These are phyloP conservation scores for Cnidoscolus chayamansa DNA, from an alignment of 441 rosid species.

Conservation along the genomic window DNA sequence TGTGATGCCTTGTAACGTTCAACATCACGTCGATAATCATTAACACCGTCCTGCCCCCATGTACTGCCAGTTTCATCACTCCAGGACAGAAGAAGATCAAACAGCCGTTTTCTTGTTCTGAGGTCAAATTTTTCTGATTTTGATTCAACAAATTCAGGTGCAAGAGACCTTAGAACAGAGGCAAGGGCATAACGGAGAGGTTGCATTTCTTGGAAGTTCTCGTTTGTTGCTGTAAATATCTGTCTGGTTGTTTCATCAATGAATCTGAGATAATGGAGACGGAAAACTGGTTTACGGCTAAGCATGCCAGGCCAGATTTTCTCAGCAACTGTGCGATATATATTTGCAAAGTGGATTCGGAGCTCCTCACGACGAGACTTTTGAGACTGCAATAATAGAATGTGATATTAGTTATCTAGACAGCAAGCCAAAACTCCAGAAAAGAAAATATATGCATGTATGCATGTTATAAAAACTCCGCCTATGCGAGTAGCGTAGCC, in stretches of 20 bases:
- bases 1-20: slow-evolving; percentile 97
- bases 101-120: slow-evolving; percentile 80
- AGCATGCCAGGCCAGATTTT: slow-evolving; percentile 97
- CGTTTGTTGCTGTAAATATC: slow-evolving; percentile 53
- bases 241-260: slow-evolving; percentile 87
- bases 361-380: slow-evolving; percentile 97
- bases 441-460: neutral
- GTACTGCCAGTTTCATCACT: slow-evolving; percentile 79
- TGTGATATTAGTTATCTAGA: slow-evolving; percentile 20
- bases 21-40: slow-evolving; percentile 97
- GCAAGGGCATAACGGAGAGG: slow-evolving; percentile 96
- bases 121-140: slow-evolving; percentile 91
- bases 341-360: slow-evolving; percentile 79
- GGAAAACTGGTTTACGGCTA: slow-evolving; percentile 79
- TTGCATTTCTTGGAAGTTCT: slow-evolving; percentile 92
- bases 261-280: slow-evolving; percentile 89
- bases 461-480: neutral
- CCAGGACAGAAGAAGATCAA: slow-evolving; percentile 94
- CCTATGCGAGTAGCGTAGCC: too few relatives aligned
- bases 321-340: slow-evolving; percentile 79
- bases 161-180: slow-evolving; percentile 80
- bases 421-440: slow-evolving; percentile 5
- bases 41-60: slow-evolving; percentile 90
- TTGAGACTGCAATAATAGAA: slow-evolving; percentile 65
- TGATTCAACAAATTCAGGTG: slow-evolving; percentile 96